Percentiles rank a stretch among this genome's conserved stretches.
Evolutionary conservation across 2,329 filamentous ascomycete genomes (phyloP).

Genomic region (Coniochaeta prunicola): DNA sequence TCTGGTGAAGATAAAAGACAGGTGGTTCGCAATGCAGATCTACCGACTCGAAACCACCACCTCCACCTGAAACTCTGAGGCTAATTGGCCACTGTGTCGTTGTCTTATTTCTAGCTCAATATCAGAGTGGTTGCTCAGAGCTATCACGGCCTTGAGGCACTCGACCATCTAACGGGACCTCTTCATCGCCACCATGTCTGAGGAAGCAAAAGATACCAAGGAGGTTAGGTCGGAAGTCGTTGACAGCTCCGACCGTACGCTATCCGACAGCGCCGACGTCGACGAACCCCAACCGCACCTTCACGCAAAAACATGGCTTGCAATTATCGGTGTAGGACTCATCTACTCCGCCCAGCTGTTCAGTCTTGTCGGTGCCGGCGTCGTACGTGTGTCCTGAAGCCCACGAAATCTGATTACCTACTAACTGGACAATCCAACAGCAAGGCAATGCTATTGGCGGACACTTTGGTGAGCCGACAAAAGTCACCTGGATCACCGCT

Average conservation of each 20-base stretch:
- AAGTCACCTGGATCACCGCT: slow-evolving; percentile 25
- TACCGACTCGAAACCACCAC: too few relatives aligned
- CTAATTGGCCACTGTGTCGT: too few relatives aligned
- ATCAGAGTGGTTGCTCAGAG: too few relatives aligned
- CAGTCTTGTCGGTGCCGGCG: slow-evolving; percentile 25
- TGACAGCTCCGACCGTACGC: neutral
- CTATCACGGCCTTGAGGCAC: too few relatives aligned
- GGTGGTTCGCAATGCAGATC: too few relatives aligned
- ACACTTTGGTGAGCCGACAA: slow-evolving; percentile 14
- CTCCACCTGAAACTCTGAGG: too few relatives aligned
- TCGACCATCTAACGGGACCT: too few relatives aligned
- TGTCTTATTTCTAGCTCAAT: too few relatives aligned
- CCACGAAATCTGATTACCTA: neutral
- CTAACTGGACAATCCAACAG: slow-evolving; percentile 9
- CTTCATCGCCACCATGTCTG: neutral
- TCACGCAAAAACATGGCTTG: slow-evolving; percentile 24
- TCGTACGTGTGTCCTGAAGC: slow-evolving; percentile 14
- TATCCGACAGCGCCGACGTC: neutral
- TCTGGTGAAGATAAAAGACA: too few relatives aligned
- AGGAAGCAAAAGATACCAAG: neutral
- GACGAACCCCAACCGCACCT: slow-evolving; percentile 16
- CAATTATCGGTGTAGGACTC: slow-evolving; percentile 23
- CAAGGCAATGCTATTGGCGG: slow-evolving; percentile 24
- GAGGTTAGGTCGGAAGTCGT: neutral
- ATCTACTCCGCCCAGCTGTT: slow-evolving; percentile 28